Conservation (phyloP, 495 filamentous ascomycete genomes). For the Trichoderma gamsii region DNA sequence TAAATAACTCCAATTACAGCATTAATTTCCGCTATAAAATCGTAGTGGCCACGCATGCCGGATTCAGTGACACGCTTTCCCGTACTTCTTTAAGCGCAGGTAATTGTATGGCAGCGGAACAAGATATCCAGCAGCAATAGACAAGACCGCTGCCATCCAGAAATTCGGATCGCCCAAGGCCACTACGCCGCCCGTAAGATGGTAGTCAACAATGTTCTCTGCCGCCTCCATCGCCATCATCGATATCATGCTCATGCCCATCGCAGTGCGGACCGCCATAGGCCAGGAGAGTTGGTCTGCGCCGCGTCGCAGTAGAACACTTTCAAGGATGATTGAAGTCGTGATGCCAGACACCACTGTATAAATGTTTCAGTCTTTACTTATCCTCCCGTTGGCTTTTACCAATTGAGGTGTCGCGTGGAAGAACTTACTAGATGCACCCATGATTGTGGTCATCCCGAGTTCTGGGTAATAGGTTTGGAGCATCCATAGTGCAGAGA, state of each 20-base stretch:
- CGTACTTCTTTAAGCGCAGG: constrained; percentile 35
- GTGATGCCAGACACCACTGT: constrained; percentile 40
- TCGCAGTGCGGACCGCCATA: constrained; percentile 35
- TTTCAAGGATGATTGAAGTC: constrained; percentile 41
- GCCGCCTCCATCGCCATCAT: constrained; percentile 45
- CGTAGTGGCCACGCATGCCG: background rate
- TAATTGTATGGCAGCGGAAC: constrained; percentile 46
- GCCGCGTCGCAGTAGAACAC: constrained; percentile 35
- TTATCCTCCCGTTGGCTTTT: background rate
- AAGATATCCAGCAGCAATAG: constrained; percentile 38
- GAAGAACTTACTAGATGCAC: constrained; percentile 29
- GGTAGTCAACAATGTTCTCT: constrained; percentile 42
- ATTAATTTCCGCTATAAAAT: too few species aligned
- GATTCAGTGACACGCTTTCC: constrained; percentile 24
- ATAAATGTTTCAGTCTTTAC: constrained; percentile 12
- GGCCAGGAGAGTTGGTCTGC: constrained; percentile 36
- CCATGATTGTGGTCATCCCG: constrained; percentile 37
- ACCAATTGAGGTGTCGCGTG: background rate
- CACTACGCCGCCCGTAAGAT: constrained; percentile 41
- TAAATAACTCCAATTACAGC: too few species aligned
- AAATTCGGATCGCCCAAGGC: constrained; percentile 31
- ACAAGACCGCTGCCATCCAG: constrained; percentile 33
- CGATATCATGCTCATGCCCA: constrained; percentile 45
- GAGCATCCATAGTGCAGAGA: constrained; percentile 27
- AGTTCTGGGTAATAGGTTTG: constrained; percentile 35